phyloP scores from a whole-genome alignment of 139 green algal species.

The Chlamydomonas applanata region DNA sequence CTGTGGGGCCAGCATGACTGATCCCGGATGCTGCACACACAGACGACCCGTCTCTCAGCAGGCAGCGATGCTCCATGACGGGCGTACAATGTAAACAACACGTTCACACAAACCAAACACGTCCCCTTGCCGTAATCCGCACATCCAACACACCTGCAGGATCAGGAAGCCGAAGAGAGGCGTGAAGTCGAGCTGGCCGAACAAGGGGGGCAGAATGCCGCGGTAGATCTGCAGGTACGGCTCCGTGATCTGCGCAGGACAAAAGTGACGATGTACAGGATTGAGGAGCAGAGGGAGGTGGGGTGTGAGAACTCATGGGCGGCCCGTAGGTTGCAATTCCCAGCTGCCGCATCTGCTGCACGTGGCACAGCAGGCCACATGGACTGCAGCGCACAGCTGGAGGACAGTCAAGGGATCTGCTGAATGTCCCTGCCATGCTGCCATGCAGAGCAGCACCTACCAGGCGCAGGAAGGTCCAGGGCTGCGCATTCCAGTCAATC shows the following conservation, averaged over 20 bases:
- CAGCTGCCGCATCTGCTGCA: too few relatives aligned
- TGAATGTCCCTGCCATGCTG: too few relatives aligned
- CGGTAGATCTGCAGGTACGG: conserved; percentile 97
- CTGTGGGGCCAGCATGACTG: too few relatives aligned
- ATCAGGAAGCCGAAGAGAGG: conserved; percentile 96
- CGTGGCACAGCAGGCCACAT: too few relatives aligned
- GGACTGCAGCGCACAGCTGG: too few relatives aligned
- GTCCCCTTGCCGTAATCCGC: background rate
- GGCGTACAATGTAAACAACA: background rate
- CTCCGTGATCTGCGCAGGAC: conserved; percentile 83
- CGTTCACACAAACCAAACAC: background rate
- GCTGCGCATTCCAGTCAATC: conserved; percentile 93
- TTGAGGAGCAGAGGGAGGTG: too few relatives aligned
- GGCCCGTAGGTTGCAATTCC: too few relatives aligned
- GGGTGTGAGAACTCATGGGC: too few relatives aligned
- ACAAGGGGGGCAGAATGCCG: conserved; percentile 88
- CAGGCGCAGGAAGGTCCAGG: conserved; percentile 88
- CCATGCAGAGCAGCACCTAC: too few relatives aligned
- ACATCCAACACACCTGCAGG: conserved; percentile 70
- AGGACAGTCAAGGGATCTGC: too few relatives aligned
- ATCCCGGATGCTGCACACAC: too few relatives aligned
- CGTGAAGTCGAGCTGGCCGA: conserved; percentile 96
- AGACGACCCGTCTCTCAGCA: background rate
- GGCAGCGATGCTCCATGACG: background rate
- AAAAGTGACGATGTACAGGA: too few relatives aligned